Evolutionary conservation across 1,284 basidiomycete species (phyloP).

Genomic region (Boletus subluridellus): DNA sequence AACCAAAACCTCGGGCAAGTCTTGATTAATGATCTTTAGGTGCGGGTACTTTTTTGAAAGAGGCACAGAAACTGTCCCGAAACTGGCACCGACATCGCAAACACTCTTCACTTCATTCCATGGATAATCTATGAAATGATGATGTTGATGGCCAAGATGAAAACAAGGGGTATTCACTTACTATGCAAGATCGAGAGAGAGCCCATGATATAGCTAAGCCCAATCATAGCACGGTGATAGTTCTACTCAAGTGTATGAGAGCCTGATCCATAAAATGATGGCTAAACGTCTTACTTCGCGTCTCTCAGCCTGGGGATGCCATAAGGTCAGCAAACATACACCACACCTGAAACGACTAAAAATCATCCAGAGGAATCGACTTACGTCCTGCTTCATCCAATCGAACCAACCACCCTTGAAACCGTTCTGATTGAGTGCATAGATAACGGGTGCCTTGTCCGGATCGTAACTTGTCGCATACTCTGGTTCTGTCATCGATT

Average conservation of each 20-base stretch:
- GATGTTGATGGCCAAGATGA: background rate
- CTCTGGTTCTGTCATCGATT: constrained; percentile 26
- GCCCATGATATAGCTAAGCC: constrained; percentile 18
- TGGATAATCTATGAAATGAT: constrained; percentile 36
- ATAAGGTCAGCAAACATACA: background rate
- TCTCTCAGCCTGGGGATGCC: constrained; percentile 15
- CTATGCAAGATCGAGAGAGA: constrained; percentile 26
- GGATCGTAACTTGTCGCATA: constrained; percentile 23
- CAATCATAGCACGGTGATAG: constrained; percentile 26
- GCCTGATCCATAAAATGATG: background rate
- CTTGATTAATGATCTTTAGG: constrained; percentile 45
- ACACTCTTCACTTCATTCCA: constrained; percentile 44
- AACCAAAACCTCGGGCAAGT: constrained; percentile 38
- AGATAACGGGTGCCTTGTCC: constrained; percentile 24
- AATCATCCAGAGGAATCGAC: background rate
- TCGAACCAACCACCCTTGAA: constrained; percentile 24
- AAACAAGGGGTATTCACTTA: constrained; percentile 9
- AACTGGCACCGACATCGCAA: constrained; percentile 49
- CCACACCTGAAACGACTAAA: background rate
- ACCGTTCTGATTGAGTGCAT: constrained; percentile 23
- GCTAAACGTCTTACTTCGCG: constrained; percentile 15
- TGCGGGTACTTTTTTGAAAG: constrained; percentile 41
- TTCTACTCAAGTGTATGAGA: constrained; percentile 12
- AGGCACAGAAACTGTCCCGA: constrained; percentile 42
- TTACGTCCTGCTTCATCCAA: constrained; percentile 23